Evolutionary conservation across 1,139 yeast genomes (phyloP).

Genomic region (Suhomyces taliae): DNA sequence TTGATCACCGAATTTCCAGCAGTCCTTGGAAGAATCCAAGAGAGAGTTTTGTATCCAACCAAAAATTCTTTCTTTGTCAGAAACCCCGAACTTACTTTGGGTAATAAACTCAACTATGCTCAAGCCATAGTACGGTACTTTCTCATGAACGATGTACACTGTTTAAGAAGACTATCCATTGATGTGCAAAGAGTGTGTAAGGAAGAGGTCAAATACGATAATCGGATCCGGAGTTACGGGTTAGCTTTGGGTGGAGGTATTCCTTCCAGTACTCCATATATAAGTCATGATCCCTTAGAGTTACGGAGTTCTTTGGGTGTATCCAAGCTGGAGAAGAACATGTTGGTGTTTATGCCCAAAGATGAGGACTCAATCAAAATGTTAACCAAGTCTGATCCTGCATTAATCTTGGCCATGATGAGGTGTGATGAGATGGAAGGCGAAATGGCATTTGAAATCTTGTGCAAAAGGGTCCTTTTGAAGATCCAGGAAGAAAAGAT

Average conservation of each 20-base stretch:
- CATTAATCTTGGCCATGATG: constrained; percentile 13
- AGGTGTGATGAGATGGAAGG: constrained; percentile 17
- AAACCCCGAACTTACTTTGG: constrained; percentile 10
- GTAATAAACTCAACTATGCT: constrained; percentile 13
- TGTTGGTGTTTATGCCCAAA: constrained; percentile 14
- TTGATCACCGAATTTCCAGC: constrained; percentile 10
- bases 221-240: constrained; percentile 3
- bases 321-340: constrained; percentile 6
- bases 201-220: constrained; percentile 9
- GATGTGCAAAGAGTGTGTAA: constrained; percentile 13
- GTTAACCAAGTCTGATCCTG: constrained; percentile 2
- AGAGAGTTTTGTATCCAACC: constrained; percentile 8
- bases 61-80: constrained; percentile 15
- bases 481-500: constrained; percentile 14
- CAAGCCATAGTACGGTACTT: constrained; percentile 17
- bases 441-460: constrained; percentile 15
- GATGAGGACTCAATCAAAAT: constrained; percentile 7
- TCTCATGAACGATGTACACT: constrained; percentile 15
- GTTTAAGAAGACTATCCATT: constrained; percentile 13
- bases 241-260: constrained; percentile 1
- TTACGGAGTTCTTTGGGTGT: constrained; percentile 8
- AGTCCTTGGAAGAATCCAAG: constrained; percentile 11
- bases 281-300: constrained; percentile 10
- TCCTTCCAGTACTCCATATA: constrained; percentile 6
- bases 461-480: constrained; percentile 16